Base-by-base conservation (phyloP, 192 early-diverging fungal species). In the Coemansia sp. region DNA sequence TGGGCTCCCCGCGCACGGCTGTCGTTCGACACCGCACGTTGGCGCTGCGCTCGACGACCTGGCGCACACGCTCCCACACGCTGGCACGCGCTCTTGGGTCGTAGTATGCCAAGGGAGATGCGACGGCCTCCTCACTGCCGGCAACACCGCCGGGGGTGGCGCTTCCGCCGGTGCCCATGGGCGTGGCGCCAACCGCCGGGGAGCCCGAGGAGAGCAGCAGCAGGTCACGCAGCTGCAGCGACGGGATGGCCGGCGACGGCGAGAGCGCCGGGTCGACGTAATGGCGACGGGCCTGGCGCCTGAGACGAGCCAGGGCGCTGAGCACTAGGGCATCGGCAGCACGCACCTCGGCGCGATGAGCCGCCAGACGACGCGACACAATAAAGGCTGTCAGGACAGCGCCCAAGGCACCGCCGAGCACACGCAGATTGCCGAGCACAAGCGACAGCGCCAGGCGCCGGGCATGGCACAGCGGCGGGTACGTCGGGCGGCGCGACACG, bases 11-110 rank as follows among this genome's bases (percentile, higher is more conserved):
- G 1, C 72, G 58, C 6, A 83, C 74, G 2, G 79, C 80, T 13
- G 78, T 78, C 8, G 77, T 73, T 8, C 81, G 55, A 28, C 73
- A 78, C 11, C 81, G 81, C 20, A 85, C 81, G 41, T 81, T 83
- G 10, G 81, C 68, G 24, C 79, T 81, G 19, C 64, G 64, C 52
- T 81, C 83, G 1, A 85, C 80, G 14, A 78, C 66, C 3, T 50
- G 38, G 10, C 76, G 66, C 32, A 83, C 81, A 3, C 79, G 70
- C 24, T 81, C 78, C 83, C 83, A 85, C 19, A 85, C 64, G 22
- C 77, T 54, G 20, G 64, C 54, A 3, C 78, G 52, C 10, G 62
- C 72, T 15, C 65, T 36, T 20, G 71, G 71, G 18, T 74, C 71
- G 23, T 51, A 74, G 51, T 63, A 74, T 7, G 38, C 55, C 11